Conservation (phyloP, 2,329 filamentous ascomycete genomes). For the Thyridium curvatum region DNA sequence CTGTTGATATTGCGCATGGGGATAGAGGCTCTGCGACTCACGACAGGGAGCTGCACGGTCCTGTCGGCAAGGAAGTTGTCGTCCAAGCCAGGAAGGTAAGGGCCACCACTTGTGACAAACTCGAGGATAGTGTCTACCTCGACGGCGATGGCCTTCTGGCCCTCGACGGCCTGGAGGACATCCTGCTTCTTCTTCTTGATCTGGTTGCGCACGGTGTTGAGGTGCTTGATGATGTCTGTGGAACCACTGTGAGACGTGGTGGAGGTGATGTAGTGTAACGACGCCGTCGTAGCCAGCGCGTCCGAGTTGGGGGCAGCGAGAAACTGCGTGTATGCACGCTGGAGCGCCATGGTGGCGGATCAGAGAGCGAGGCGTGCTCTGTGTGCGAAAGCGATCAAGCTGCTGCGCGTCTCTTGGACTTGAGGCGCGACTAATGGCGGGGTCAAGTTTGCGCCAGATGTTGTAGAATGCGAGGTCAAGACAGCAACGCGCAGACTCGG, state of each 20-base stretch:
- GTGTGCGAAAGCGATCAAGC: background rate
- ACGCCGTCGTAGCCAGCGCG: conserved; percentile 57
- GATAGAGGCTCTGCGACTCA: conserved; percentile 39
- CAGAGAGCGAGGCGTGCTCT: background rate
- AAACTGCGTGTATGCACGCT: conserved; percentile 63
- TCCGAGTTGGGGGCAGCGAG: conserved; percentile 59
- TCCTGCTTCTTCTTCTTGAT: conserved; percentile 80
- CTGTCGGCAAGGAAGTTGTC: conserved; percentile 90
- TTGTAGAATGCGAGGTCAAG: no score
- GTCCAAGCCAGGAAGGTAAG: conserved; percentile 82
- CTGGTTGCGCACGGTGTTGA: conserved; percentile 63
- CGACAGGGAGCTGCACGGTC: conserved; percentile 71
- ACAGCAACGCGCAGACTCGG: no score
- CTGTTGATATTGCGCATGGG: background rate
- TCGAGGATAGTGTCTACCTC: conserved; percentile 81
- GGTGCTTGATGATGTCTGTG: conserved; percentile 75
- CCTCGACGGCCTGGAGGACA: conserved; percentile 68
- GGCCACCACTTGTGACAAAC: conserved; percentile 74
- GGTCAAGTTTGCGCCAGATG: no score
- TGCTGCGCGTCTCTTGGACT: background rate
- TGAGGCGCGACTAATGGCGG: background rate
- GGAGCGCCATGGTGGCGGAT: conserved; percentile 36
- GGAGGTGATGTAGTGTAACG: conserved; percentile 85
- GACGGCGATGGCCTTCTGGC: conserved; percentile 59
- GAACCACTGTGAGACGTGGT: conserved; percentile 67